Evolutionary conservation across 352 stramenopile genomes (phyloP), one percentile per base, ranked within the genome.

Genomic region (Plasmopara viticola): DNA sequence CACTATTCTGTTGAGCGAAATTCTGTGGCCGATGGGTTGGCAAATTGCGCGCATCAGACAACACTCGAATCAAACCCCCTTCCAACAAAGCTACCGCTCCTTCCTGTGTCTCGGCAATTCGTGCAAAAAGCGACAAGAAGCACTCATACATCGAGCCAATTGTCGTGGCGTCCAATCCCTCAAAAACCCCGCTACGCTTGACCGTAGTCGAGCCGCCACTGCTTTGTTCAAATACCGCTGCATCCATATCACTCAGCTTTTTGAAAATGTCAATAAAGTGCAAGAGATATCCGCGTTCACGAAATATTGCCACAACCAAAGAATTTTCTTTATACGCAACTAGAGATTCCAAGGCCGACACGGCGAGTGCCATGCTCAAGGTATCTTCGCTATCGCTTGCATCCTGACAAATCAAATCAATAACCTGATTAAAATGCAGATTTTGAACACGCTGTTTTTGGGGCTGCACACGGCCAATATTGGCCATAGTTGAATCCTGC

Each of bases 81-180:
- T 91, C 78, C 8, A 94, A 43, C 15, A 94, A 47, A 25, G 75
- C 76, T 25, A 87, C 49, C 0, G 83, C 80, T 35, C 83, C 83
- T 45, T 89, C 76, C 25, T 72, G 69, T 28, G 69, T 81, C 29
- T 70, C 63, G 15, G 77, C 77, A 12, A 91, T 61, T 9, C 78
- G 75, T 0, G 69, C 64, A 31, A 91, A 90, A 15, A 94, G 74
- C 46, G 83, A 94, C 42, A 94, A 59, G 20, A 91, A 87, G 41
- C 77, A 87, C 56, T 88, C 77, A 65, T 90, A 87, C 58, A 91
- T 86, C 0, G 80, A 85, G 37, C 78, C 78, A 53, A 90, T 80
- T 9, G 81, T 88, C 17, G 74, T 70, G 2, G 69, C 52, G 53
- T 88, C 80, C 44, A 90, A 69, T 18, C 70, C 75, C 4, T 58